Base-by-base conservation (phyloP, 208 protist genomes). In the Leishmania major region DNA sequence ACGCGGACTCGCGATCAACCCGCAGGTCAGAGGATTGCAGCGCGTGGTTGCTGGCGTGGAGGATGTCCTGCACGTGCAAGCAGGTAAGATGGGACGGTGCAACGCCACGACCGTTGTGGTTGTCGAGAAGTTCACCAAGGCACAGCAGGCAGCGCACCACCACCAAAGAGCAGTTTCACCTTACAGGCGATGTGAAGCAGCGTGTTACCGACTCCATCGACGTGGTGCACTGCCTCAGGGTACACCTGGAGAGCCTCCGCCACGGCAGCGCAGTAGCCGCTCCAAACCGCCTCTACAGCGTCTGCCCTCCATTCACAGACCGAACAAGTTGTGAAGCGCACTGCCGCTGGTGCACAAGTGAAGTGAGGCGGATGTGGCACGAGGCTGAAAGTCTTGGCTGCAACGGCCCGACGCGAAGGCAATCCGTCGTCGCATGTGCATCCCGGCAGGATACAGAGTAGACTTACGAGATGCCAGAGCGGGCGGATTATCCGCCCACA, bases 21-120 rank as follows among this genome's bases (percentile, higher is more conserved):
- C 57, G 51, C 59, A 75, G 82, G 19, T 43, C 78, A 45, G 64
- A 73, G 8, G 51, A 62, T n/a, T 89, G 40, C n/a, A 90, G 47
- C 15, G 74, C 64, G 17, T 57, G 55, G 76, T 81, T 83, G 43
- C 83, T 40, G 31, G 22, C 69, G 67, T 80, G 31, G 28, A 72
- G 66, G 7, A 67, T n/a, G 57, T 89, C 84, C 40, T 51, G 74
- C 22, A 25, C 35, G n/a, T 88, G 86, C 11, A 89, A 82, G 31
- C 81, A 90, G 3, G 84, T 82, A 45, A 89, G 31, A 72, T 90
- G 84, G 40, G 88, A 87, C 15, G 89, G 72, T 15, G 80, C 77
- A 57, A 86, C 53, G 2, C 84, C 87, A 22, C n/a, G 43, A 11
- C 64, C 71, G 80, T 89, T 89, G 75, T 57, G 79, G 31, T 49